Conservation (phyloP, 2,329 filamentous ascomycete species). For the Calcarisporium arbuscula region DNA sequence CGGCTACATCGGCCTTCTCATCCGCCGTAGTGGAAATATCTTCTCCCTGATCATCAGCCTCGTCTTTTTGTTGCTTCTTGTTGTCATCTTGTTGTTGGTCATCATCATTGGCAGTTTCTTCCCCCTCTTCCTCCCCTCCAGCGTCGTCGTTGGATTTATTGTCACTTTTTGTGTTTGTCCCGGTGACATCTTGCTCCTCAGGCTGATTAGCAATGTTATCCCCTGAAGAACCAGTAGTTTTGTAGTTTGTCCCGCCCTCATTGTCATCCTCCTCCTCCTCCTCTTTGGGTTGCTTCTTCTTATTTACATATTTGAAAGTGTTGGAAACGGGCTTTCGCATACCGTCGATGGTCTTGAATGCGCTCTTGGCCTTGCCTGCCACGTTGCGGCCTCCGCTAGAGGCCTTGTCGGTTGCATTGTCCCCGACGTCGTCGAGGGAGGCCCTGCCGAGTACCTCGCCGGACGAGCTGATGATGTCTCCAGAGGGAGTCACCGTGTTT, state of each 20-base stretch:
- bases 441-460: slow-evolving; percentile 38
- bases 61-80: slow-evolving; percentile 1
- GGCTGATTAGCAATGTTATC: background rate
- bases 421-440: slow-evolving; percentile 27
- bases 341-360: slow-evolving; percentile 12
- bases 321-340: slow-evolving; percentile 17
- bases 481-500: slow-evolving; percentile 29
- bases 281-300: slow-evolving; percentile 9
- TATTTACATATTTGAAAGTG: slow-evolving; percentile 10
- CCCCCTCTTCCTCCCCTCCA: background rate
- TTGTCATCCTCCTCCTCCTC: slow-evolving; percentile 1
- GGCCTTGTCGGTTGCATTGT: slow-evolving; percentile 29
- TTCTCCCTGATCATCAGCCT: background rate
- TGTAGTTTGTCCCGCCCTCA: slow-evolving; percentile 1
- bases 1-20: too few relatives aligned
- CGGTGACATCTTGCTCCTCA: background rate
- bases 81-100: slow-evolving; percentile 2
- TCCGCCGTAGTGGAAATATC: background rate
- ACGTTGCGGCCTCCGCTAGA: slow-evolving; percentile 20
- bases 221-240: background rate
- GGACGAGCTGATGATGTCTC: slow-evolving; percentile 27
- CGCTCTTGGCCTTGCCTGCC: slow-evolving; percentile 21
- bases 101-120: background rate
- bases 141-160: background rate
- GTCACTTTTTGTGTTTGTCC: background rate